Conservation (phyloP, 768 basidiomycete genomes). For the Royoungia palumana region DNA sequence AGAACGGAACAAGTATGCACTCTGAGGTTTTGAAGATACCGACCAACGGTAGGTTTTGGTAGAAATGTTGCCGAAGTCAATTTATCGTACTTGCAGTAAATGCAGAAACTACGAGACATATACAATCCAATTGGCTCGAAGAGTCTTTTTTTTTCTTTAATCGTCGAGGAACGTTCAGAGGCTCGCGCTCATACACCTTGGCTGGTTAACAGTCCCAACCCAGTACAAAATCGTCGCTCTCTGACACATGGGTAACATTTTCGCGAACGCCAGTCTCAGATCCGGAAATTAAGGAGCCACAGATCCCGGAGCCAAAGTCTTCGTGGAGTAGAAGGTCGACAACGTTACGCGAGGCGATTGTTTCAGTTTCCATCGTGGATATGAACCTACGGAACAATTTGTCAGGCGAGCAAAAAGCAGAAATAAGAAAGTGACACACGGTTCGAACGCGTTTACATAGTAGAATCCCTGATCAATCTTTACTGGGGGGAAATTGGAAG, state of each 20-base stretch:
- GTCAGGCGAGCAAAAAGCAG: constrained; percentile 1
- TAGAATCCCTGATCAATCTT: constrained; percentile 76
- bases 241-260: constrained; percentile 9
- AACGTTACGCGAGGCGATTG: constrained; percentile 75
- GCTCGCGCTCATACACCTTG: not conserved
- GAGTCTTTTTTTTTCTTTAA: not conserved
- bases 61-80: too few relatives aligned
- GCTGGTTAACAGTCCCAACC: constrained; percentile 80
- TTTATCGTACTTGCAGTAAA: not conserved
- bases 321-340: constrained; percentile 77
- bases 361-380: constrained; percentile 94
- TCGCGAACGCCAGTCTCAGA: constrained; percentile 13
- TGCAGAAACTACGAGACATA: not conserved
- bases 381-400: constrained; percentile 51
- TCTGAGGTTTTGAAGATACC: too few relatives aligned
- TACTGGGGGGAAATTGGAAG: constrained; percentile 67
- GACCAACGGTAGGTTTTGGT: too few relatives aligned
- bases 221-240: constrained; percentile 48
- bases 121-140: not conserved
- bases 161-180: not conserved
- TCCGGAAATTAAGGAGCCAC: constrained; percentile 43
- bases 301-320: constrained; percentile 68
- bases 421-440: constrained; percentile 46
- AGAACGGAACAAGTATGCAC: not conserved
- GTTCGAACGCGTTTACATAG: constrained; percentile 91